Evolutionary conservation across 23 red algal species (phyloP), one percentile per base, ranked within the genome.

Genomic region (Gracilaria domingensis): DNA sequence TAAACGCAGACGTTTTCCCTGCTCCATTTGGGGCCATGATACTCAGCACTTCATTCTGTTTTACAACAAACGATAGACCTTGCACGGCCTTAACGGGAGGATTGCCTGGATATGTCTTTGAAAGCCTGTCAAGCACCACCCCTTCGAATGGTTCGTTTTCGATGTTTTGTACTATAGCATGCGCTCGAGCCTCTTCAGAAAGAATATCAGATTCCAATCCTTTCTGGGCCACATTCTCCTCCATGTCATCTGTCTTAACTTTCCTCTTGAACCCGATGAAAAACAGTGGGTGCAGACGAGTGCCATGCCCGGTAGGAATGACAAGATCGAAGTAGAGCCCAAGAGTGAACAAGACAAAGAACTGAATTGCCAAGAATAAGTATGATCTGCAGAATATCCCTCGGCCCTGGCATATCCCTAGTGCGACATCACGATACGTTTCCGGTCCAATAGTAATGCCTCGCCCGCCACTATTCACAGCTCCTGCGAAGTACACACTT

Each of bases 311-410:
- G 1, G 56, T 80, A 38, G 95, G 88, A n/a, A 98, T 34, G 13
- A 98, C 91, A 42, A 76, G 91, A 60, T 98, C 95, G 47, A 98
- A 91, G 86, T 98, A 98, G 58, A 98, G 76, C 28, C 87, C 96
- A 8, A 81, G 35, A 29, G 89, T 8, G 16, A 98, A 34, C 36
- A 98, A 70, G 34, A 98, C 42, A 24, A 86, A 39, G 70, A 79
- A 91, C 64, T 98, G 54, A 28, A 88, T 30, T 21, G 79, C 78
- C 57, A 98, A 60, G 78, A 88, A 98, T 3, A 84, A 44, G 50
- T 83, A 98, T 21, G 85, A 70, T 26, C 84, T 86, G 79, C 96
- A 98, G 38, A 98, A 90, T 34, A 87, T 87, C 45, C 79, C 92
- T 13, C 59, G 32, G 18, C 81, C 93, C 2, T 83, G 51, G 78